A percentile compares a stretch with the other conserved stretches of the same genome.
Conservation (phyloP, 768 basidiomycete genomes). For the Tulasnella sp. region DNA sequence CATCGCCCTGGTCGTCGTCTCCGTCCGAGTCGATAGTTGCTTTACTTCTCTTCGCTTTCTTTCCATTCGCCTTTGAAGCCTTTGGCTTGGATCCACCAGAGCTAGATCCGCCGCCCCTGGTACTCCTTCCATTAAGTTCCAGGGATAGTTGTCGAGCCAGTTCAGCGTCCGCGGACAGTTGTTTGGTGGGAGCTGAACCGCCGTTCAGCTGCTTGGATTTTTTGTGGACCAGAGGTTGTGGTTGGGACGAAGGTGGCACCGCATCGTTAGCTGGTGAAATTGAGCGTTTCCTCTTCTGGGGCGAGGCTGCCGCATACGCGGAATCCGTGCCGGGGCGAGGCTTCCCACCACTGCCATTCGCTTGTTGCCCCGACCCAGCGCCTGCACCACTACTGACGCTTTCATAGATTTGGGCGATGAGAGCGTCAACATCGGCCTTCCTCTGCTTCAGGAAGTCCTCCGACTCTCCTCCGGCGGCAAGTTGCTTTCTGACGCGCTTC, state of each 20-base stretch:
- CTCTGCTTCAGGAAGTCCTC: slow-evolving; percentile 59
- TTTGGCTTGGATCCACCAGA: slow-evolving; percentile 38
- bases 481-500: slow-evolving; percentile 78
- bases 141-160: slow-evolving; percentile 66
- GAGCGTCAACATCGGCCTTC: slow-evolving; percentile 61
- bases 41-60: slow-evolving; percentile 54
- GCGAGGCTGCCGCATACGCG: slow-evolving; percentile 17
- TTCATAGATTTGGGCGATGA: slow-evolving; percentile 67
- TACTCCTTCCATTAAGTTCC: slow-evolving; percentile 59
- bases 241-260: slow-evolving; percentile 14
- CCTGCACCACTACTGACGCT: slow-evolving; percentile 43
- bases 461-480: slow-evolving; percentile 45
- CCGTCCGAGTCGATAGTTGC: slow-evolving; percentile 44
- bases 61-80: slow-evolving; percentile 40
- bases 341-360: slow-evolving; percentile 35
- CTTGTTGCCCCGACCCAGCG: not conserved
- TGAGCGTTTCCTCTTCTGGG: slow-evolving; percentile 26
- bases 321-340: slow-evolving; percentile 16
- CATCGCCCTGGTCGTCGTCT: slow-evolving; percentile 49
- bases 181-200: slow-evolving; percentile 6
- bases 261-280: slow-evolving; percentile 3
- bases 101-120: slow-evolving; percentile 39
- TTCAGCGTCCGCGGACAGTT: slow-evolving; percentile 56
- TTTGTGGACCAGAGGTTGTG: slow-evolving; percentile 7
- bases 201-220: not conserved